Conservation (phyloP, 306 rosid genomes). For the Betula pendula region DNA sequence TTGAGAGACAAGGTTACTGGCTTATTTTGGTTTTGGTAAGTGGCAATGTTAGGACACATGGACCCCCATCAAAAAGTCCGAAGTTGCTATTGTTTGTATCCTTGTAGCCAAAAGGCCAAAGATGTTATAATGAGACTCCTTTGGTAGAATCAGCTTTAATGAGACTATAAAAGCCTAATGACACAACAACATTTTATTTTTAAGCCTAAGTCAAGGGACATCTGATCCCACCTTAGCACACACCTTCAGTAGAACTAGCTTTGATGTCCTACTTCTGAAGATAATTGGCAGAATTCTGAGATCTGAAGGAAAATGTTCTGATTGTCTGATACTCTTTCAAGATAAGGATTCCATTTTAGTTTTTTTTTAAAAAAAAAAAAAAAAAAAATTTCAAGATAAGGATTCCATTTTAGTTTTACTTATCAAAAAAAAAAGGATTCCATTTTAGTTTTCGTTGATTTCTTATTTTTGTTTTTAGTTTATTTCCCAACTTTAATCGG, state of each 20-base stretch:
- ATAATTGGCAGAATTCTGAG: not conserved
- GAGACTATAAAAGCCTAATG: not conserved
- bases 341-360: not conserved
- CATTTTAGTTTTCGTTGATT: not conserved
- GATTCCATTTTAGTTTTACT: no score
- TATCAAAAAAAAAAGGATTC: no score
- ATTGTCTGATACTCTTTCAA: not conserved
- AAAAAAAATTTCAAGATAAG: not conserved
- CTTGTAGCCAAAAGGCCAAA: not conserved
- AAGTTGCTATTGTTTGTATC: not conserved
- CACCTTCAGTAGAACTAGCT: not conserved
- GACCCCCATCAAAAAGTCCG: not conserved
- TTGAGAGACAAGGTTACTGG: not conserved
- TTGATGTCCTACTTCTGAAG: not conserved
- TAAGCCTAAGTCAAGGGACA: not conserved
- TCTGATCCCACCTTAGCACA: not conserved
- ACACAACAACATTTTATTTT: not conserved
- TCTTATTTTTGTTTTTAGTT: not conserved
- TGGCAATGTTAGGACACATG: not conserved
- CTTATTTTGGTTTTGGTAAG: conserved; percentile 4
- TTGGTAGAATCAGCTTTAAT: not conserved
- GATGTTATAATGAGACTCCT: not conserved
- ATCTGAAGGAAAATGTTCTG: not conserved
- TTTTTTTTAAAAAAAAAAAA: no score
- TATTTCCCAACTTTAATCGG: not conserved